A percentile compares a stretch with the other conserved stretches of the same genome.
These are phyloP conservation scores for Tetrapyrgos nigripes DNA, from an alignment of 1,284 basidiomycete genomes.

Conservation along the genomic window DNA sequence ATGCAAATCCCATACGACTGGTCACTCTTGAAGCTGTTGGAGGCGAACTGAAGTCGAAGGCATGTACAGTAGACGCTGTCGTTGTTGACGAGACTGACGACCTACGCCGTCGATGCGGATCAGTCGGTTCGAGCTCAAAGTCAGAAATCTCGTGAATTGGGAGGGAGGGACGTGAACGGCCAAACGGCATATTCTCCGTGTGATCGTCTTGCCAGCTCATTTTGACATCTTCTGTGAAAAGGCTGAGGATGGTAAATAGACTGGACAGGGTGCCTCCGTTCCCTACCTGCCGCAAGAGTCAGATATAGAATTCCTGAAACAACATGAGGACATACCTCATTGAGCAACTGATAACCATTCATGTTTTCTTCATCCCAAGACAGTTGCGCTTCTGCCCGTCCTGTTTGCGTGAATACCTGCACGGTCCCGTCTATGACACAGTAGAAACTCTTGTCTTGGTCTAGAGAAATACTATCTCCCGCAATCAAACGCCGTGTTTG, in stretches of 20 bases:
- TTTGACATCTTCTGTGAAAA: slow-evolving; percentile 98
- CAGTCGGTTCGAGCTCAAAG: slow-evolving; percentile 52
- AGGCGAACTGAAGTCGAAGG: slow-evolving; percentile 39
- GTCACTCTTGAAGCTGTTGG: slow-evolving; percentile 13
- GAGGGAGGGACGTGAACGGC: slow-evolving; percentile 14
- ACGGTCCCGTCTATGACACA: slow-evolving; percentile 94
- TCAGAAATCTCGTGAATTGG: slow-evolving; percentile 61
- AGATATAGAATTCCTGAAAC: neutral
- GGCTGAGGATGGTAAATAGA: slow-evolving; percentile 92
- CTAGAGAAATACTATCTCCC: slow-evolving; percentile 89
- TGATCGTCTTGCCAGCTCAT: slow-evolving; percentile 85
- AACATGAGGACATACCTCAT: slow-evolving; percentile 61
- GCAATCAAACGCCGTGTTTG: slow-evolving; percentile 92
- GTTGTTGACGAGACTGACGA: slow-evolving; percentile 66
- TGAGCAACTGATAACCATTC: slow-evolving; percentile 93
- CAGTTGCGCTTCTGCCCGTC: slow-evolving; percentile 54
- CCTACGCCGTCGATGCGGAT: slow-evolving; percentile 45
- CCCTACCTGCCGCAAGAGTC: slow-evolving; percentile 48
- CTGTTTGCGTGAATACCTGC: slow-evolving; percentile 82
- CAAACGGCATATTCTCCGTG: slow-evolving; percentile 29
- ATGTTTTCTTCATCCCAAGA: slow-evolving; percentile 84
- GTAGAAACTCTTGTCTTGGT: slow-evolving; percentile 94
- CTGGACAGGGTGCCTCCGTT: slow-evolving; percentile 96
- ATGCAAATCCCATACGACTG: slow-evolving; percentile 33
- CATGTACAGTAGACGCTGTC: slow-evolving; percentile 66